Conservation (phyloP, 108 stramenopile genomes). For the Skeletonema grethae region DNA sequence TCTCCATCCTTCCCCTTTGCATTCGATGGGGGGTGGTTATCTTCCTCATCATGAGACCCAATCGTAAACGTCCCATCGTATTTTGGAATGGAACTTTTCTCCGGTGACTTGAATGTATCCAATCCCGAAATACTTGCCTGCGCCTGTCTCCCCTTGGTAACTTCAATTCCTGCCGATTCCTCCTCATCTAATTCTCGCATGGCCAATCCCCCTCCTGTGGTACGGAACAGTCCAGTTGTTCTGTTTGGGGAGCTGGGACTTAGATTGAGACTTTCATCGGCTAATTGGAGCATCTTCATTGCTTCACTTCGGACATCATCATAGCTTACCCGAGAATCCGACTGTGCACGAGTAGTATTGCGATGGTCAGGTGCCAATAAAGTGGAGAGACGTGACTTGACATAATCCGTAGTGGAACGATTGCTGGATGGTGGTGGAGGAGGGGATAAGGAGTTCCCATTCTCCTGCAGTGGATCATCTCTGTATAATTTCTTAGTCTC, state of each 20-base stretch:
- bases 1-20: constrained; percentile 9
- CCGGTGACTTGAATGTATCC: constrained; percentile 15
- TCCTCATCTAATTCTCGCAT: constrained; percentile 42
- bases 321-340: constrained; percentile 5
- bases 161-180: constrained; percentile 13
- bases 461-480: neutral
- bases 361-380: constrained; percentile 1
- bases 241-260: constrained; percentile 9
- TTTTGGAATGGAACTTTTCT: neutral
- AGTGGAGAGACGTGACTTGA: constrained; percentile 25
- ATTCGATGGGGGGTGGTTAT: constrained; percentile 9
- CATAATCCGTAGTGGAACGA: constrained; percentile 29
- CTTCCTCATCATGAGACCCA: constrained; percentile 38
- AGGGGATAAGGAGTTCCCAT: constrained; percentile 16
- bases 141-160: neutral
- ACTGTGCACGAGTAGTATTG: constrained; percentile 2
- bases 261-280: constrained; percentile 24
- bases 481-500: neutral
- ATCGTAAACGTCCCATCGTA: constrained; percentile 21
- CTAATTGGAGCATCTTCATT: constrained; percentile 46
- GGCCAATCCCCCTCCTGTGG: constrained; percentile 37
- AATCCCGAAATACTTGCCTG: constrained; percentile 37
- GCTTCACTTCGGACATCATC: constrained; percentile 42
- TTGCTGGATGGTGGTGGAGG: neutral
- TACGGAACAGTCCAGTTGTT: constrained; percentile 40